phyloP scores from a whole-genome alignment of 116 monocot species.

The Trichopus zeylanicus region DNA sequence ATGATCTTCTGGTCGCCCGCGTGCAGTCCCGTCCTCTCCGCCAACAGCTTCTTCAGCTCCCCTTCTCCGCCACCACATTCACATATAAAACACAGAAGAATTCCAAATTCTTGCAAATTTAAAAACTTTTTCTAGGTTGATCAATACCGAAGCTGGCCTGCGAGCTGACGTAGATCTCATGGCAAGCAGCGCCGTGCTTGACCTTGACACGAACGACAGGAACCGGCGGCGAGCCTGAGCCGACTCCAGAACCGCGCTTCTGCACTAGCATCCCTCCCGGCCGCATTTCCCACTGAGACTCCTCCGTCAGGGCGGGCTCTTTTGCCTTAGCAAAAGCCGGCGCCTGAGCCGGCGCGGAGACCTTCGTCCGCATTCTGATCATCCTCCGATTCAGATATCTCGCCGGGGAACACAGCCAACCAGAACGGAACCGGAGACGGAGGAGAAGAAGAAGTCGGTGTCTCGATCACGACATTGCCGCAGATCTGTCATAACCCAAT shows the following conservation, averaged over 20 bases:
- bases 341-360: background rate
- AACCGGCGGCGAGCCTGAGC: constrained; percentile 3
- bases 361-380: background rate
- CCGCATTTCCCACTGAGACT: constrained; percentile 28
- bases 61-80: constrained; percentile 10
- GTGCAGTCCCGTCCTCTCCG: constrained; percentile 37
- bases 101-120: background rate
- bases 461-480: background rate
- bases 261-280: constrained; percentile 48
- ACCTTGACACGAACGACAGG: constrained; percentile 20
- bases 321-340: background rate
- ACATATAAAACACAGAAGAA: background rate
- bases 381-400: background rate
- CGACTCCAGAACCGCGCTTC: constrained; percentile 17
- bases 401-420: background rate
- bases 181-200: constrained; percentile 14
- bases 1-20: constrained; percentile 40
- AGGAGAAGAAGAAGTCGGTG: no score
- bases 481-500: background rate
- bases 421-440: background rate
- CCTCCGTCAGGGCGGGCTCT: background rate
- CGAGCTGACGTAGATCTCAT: constrained; percentile 26
- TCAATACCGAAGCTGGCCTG: constrained; percentile 19
- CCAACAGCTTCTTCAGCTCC: constrained; percentile 35
- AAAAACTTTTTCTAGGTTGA: background rate